These are phyloP conservation scores for Neurospora sp. DNA, from an alignment of 495 filamentous ascomycete genomes.

Conservation along the genomic window DNA sequence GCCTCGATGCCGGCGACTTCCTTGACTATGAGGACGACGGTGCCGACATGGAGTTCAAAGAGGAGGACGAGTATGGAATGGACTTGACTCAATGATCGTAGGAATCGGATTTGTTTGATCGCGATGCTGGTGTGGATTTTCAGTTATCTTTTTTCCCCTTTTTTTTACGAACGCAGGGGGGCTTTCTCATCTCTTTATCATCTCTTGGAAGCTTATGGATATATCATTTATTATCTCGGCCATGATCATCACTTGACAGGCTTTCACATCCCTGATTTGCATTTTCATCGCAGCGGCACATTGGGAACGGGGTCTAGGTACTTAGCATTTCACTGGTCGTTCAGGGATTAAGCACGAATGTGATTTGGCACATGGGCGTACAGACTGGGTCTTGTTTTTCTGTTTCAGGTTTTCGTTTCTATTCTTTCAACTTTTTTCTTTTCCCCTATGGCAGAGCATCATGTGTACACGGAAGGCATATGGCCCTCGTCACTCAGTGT, in stretches of 20 bases:
- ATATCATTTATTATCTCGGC: not conserved
- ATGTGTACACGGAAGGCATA: not conserved
- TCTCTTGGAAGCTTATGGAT: constrained; percentile 2
- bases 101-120: not conserved
- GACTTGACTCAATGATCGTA: constrained; percentile 38
- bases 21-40: constrained; percentile 61
- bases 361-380: not conserved
- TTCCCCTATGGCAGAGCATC: not conserved
- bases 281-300: constrained; percentile 1
- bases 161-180: not conserved
- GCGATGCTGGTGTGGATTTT: not conserved
- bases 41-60: constrained; percentile 63
- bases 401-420: not conserved
- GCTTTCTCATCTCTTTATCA: constrained; percentile 19
- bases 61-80: constrained; percentile 85
- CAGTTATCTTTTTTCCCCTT: not conserved
- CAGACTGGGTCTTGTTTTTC: constrained; percentile 2
- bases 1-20: constrained; percentile 48
- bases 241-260: not conserved
- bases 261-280: not conserved
- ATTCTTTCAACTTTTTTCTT: not conserved
- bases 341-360: constrained; percentile 4
- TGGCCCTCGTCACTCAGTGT: not conserved
- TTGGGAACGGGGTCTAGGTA: not conserved
- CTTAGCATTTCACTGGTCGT: constrained; percentile 13